These are phyloP conservation scores for Fraxinus excelsior DNA, from an alignment of 257 asterid species.

Conservation along the genomic window DNA sequence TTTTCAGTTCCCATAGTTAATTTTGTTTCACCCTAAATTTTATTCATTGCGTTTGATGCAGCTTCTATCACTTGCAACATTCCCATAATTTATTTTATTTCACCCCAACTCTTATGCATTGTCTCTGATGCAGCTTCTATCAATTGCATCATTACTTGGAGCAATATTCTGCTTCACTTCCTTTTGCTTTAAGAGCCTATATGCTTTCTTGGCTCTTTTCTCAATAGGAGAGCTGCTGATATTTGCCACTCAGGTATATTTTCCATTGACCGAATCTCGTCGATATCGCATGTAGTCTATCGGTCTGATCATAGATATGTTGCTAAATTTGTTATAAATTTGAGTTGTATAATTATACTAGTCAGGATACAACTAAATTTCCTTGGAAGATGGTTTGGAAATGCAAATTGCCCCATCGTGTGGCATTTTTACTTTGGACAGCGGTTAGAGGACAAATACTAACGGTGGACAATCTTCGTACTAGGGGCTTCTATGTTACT, in stretches of 20 bases:
- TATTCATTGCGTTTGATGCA: too few relatives aligned
- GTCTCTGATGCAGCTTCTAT: conserved; percentile 62
- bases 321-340: background rate
- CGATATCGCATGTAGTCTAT: background rate
- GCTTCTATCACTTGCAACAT: too few relatives aligned
- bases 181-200: conserved; percentile 74
- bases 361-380: too few relatives aligned
- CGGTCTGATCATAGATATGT: background rate
- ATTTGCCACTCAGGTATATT: conserved; percentile 85
- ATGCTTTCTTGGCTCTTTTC: conserved; percentile 60
- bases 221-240: conserved; percentile 79
- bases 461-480: too few relatives aligned
- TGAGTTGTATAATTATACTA: background rate
- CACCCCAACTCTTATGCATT: background rate
- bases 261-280: conserved; percentile 11
- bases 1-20: background rate
- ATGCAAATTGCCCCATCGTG: too few relatives aligned
- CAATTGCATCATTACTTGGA: conserved; percentile 64
- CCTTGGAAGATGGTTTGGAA: too few relatives aligned
- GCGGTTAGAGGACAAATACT: too few relatives aligned
- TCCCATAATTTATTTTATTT: background rate
- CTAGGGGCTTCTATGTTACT: too few relatives aligned
- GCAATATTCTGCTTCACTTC: conserved; percentile 83
- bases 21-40: too few relatives aligned
- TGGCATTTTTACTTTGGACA: too few relatives aligned